Evolutionary conservation across 2,329 filamentous ascomycete species (phyloP), one percentile per base, ranked within the genome.

Genomic region (Microdochium paspali): DNA sequence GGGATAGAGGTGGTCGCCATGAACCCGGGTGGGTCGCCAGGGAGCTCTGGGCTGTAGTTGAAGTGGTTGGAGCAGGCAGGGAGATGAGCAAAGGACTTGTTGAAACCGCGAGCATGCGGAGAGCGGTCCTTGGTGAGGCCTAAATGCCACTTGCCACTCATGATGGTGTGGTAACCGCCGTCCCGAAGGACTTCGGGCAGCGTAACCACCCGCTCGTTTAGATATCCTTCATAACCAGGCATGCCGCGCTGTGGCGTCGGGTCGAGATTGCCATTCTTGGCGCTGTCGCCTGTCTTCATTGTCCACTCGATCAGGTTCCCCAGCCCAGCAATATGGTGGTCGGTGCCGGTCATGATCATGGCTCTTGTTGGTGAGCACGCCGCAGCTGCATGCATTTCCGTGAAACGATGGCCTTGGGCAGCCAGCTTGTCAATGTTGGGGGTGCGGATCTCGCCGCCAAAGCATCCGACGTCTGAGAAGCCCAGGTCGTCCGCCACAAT

Each of bases 291-390:
- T 44, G 48, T 4, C 47, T 48, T n/a, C 51, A 50, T 50, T 49
- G 50, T 54, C 32, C 49, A 51, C 45, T 76, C 72, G 48, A 73
- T 70, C 53, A 78, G 61, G 47, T 73, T 74, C 1, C 74, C 75
- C 2, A 78, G 61, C 2, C 75, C 67, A 20, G 67, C 66, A 46
- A 71, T 70, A 54, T 71, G 73, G 50, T 76, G 70, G 52, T 77
- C 73, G 3, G 76, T 79, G 2, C 77, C 77, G 1, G 74, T 77
- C 65, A 80, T 72, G 46, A 81, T 70, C 77, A 81, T 81, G 40
- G 76, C 71, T 46, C 77, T 66, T 5, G 74, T 78, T 20, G 77
- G 78, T 49, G 76, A 80, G 60, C 77, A 81, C 50, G 76, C 74
- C 21, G 77, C 74, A 0, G 78, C 77, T 1, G 77, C 73, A 54